Evolutionary conservation across 306 rosid genomes (phyloP).

Genomic region (Cajanus cajan): DNA sequence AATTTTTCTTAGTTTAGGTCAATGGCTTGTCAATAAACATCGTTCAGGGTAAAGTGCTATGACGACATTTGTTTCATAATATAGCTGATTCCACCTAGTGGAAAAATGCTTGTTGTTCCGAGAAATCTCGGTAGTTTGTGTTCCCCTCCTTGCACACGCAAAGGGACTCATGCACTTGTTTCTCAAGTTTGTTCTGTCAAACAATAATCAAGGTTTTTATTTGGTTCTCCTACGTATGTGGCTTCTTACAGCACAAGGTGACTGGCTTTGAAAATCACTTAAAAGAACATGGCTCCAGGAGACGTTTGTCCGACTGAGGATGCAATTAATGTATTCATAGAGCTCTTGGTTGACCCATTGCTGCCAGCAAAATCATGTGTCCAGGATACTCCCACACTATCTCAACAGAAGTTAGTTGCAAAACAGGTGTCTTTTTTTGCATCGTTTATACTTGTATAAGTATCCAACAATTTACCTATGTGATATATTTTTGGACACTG

Average conservation of each 20-base stretch:
- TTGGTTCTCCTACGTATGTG: not conserved
- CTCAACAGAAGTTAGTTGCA: constrained; percentile 54
- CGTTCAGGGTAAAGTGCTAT: not conserved
- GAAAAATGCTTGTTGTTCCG: not conserved
- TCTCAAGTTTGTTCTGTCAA: constrained; percentile 2
- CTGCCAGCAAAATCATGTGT: constrained; percentile 57
- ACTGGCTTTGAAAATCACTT: not conserved
- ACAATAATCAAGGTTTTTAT: not conserved
- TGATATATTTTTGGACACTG: not conserved
- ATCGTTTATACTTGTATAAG: not conserved
- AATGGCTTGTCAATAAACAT: not conserved
- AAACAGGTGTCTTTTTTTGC: constrained; percentile 55
- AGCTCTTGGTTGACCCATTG: constrained; percentile 59
- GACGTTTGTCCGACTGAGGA: constrained; percentile 71
- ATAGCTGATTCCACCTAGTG: not conserved
- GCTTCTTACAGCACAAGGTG: constrained; percentile 13
- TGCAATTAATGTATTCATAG: constrained; percentile 57
- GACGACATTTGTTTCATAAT: not conserved
- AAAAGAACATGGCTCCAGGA: constrained; percentile 41
- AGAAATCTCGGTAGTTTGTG: constrained; percentile 20
- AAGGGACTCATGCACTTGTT: constrained; percentile 4
- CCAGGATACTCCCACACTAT: constrained; percentile 42
- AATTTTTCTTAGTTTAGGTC: not conserved
- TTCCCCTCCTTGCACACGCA: not conserved
- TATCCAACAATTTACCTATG: not conserved